These are phyloP conservation scores for Sphaerulina vaccinii DNA, from an alignment of 2,329 filamentous ascomycete species.

Conservation along the genomic window DNA sequence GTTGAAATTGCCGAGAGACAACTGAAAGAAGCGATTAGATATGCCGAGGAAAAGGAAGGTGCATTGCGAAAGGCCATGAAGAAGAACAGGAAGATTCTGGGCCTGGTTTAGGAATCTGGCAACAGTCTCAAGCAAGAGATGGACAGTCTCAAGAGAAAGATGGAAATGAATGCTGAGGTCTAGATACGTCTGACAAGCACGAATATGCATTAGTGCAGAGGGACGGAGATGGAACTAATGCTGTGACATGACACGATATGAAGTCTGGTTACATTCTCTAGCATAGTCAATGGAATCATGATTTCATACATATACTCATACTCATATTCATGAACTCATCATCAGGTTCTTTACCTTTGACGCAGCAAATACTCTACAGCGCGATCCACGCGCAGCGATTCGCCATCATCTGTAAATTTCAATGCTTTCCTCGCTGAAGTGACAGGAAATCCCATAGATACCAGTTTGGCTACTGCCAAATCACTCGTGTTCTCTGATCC, in stretches of 20 bases:
- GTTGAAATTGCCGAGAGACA: constrained; percentile 35
- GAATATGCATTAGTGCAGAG: too few relatives aligned
- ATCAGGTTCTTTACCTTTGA: constrained; percentile 29
- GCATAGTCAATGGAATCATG: too few relatives aligned
- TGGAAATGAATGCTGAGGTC: too few relatives aligned
- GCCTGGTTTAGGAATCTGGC: constrained; percentile 9
- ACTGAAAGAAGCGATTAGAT: constrained; percentile 33
- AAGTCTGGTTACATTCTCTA: too few relatives aligned
- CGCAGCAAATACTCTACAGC: constrained; percentile 57
- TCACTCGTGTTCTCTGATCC: constrained; percentile 47
- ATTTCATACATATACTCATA: too few relatives aligned
- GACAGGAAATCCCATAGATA: constrained; percentile 59
- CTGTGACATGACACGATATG: too few relatives aligned
- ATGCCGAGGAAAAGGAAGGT: constrained; percentile 38
- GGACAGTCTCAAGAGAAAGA: too few relatives aligned
- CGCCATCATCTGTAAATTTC: constrained; percentile 59
- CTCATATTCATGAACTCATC: too few relatives aligned
- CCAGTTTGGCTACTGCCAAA: constrained; percentile 56
- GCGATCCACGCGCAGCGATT: constrained; percentile 57
- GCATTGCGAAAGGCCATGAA: constrained; percentile 37
- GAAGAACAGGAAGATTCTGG: constrained; percentile 38
- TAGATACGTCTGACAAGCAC: too few relatives aligned
- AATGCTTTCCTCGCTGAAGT: constrained; percentile 58
- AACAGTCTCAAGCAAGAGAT: too few relatives aligned
- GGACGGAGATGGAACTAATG: too few relatives aligned